Evolutionary conservation across 2,329 filamentous ascomycete species (phyloP).

Genomic region (Tolypocladium tropicale): DNA sequence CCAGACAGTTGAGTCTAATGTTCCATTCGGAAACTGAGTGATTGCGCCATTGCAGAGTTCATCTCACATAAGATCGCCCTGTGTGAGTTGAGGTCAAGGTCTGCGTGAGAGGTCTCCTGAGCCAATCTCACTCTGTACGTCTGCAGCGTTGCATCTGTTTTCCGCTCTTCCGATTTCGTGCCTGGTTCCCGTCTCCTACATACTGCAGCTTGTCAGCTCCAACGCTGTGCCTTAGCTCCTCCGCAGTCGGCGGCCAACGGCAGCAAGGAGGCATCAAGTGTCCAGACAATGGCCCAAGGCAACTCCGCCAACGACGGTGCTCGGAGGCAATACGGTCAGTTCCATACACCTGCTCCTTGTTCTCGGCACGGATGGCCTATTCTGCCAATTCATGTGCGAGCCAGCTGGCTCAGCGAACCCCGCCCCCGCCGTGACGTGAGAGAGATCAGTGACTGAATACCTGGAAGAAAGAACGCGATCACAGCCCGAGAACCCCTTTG

Average conservation of each 20-base stretch:
- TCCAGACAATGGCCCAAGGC: conserved; percentile 15
- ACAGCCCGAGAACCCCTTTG: conserved; percentile 89
- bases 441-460: conserved; percentile 51
- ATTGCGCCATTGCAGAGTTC: background rate
- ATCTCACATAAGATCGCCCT: background rate
- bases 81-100: background rate
- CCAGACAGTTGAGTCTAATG: background rate
- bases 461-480: conserved; percentile 52
- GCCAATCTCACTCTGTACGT: background rate
- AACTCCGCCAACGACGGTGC: conserved; percentile 7
- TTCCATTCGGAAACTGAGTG: background rate
- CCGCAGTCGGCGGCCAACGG: background rate
- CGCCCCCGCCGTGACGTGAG: background rate
- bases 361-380: background rate
- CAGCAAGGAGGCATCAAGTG: background rate
- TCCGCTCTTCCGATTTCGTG: background rate
- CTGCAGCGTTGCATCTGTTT: background rate
- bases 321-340: conserved; percentile 20
- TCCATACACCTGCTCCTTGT: background rate
- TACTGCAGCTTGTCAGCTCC: background rate
- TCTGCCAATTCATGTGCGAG: background rate
- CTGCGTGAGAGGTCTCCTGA: no score
- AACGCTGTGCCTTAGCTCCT: background rate
- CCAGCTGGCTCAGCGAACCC: background rate
- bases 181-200: no score